These are phyloP conservation scores for Pseudocercospora eumusae DNA, from an alignment of 2,329 filamentous ascomycete species.

Conservation along the genomic window DNA sequence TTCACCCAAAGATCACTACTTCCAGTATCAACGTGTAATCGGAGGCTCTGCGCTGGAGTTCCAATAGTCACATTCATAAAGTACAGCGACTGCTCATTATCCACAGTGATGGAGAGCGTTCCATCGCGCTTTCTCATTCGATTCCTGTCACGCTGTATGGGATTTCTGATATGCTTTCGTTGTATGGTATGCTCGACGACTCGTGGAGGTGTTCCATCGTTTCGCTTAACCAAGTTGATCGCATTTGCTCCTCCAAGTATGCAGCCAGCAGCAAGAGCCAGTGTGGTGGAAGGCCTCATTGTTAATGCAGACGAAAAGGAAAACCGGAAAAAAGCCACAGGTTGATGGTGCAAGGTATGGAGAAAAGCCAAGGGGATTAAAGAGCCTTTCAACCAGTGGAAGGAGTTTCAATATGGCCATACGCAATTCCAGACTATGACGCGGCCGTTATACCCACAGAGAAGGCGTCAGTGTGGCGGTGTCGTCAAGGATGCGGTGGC, in stretches of 20 bases:
- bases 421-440: constrained; percentile 18
- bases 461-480: constrained; percentile 13
- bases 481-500: constrained; percentile 3
- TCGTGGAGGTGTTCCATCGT: constrained; percentile 40
- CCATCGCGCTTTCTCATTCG: constrained; percentile 45
- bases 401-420: constrained; percentile 1
- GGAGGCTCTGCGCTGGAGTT: constrained; percentile 57
- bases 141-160: constrained; percentile 49
- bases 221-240: constrained; percentile 35
- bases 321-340: neutral
- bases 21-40: constrained; percentile 63
- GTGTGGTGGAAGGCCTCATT: constrained; percentile 25
- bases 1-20: constrained; percentile 69
- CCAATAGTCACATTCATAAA: constrained; percentile 60
- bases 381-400: constrained; percentile 8
- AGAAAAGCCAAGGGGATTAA: constrained; percentile 11
- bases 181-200: constrained; percentile 56
- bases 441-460: constrained; percentile 8
- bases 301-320: constrained; percentile 1
- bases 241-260: constrained; percentile 32
- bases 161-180: constrained; percentile 50
- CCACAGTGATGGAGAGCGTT: constrained; percentile 51
- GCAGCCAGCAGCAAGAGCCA: constrained; percentile 32
- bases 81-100: constrained; percentile 63
- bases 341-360: constrained; percentile 5